Base-by-base conservation (phyloP, 1,284 basidiomycete genomes). In the Cerioporus squamosus region DNA sequence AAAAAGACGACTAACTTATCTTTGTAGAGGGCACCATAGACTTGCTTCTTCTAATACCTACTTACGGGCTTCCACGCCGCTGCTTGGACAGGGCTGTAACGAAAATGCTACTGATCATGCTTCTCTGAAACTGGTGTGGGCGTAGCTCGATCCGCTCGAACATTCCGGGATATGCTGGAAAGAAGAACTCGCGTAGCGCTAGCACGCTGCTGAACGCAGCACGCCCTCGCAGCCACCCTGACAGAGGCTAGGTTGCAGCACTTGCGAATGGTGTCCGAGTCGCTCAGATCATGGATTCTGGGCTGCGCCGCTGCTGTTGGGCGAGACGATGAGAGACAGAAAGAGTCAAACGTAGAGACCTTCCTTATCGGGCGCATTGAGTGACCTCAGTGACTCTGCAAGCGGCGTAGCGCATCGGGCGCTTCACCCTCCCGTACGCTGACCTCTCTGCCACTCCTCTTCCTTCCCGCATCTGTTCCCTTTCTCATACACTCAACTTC, bases 341-440 rank as follows among this genome's bases (percentile, higher is more conserved):
- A 65, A 33, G 53, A 38, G 48, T 60, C 58, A 54, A 61, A 59
- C 59, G 9, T 63, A 61, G 24, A 33, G 56, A 51, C 58, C 59
- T 72, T 57, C 71, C 71, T 68, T 71, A 72, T 72, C 70, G 69
- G 67, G 70, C 36, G 57, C 43, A 71, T 70, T 68, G 69, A 72
- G 70, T 68, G 69, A 67, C 62, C 57, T 63, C 60, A 63, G 56
- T 51, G 55, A 57, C 55, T 44, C 42, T n/a, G 18, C 44, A 48
- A 52, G 46, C 39, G 55, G 46, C 49, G 20, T 47, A 55, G 49
- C 33, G 18, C 44, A 22, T 23, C 44, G 53, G 56, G 63, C 60
- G 39, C 57, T 45, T 47, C 33, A 45, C 46, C 52, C 57, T 46
- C 22, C 42, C 31, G 60, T 65, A 59, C 57, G 59, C 57, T 61